These are phyloP conservation scores for Barbarea vulgaris DNA, from an alignment of 345 rosid species.

Conservation along the genomic window DNA sequence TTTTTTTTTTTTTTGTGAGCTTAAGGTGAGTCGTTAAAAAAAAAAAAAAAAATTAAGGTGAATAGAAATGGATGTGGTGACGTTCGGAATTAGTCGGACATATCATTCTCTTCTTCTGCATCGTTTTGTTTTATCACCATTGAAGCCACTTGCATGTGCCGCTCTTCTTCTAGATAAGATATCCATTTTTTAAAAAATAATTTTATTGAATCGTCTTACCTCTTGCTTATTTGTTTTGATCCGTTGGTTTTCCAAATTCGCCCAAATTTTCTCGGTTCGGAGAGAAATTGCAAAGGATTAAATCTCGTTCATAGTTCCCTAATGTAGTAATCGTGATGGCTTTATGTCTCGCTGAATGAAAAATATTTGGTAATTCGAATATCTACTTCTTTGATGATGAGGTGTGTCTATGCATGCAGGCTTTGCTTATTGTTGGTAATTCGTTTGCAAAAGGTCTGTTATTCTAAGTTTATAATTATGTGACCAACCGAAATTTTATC, in stretches of 20 bases:
- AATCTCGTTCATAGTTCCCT: background rate
- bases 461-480: background rate
- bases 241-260: background rate
- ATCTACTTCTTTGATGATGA: background rate
- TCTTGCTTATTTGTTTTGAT: background rate
- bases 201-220: background rate
- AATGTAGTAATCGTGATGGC: background rate
- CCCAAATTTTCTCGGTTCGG: background rate
- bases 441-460: background rate
- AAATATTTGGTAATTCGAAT: too few relatives aligned
- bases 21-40: too few relatives aligned
- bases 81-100: slow-evolving; percentile 15
- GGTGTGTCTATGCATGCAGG: background rate
- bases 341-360: background rate
- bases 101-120: background rate
- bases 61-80: slow-evolving; percentile 5
- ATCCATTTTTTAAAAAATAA: background rate
- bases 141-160: slow-evolving; percentile 10
- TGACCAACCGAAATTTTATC: background rate
- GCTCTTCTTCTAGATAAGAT: slow-evolving; percentile 10
- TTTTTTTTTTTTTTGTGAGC: background rate
- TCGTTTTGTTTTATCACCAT: slow-evolving; percentile 1
- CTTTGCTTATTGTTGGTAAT: background rate
- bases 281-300: background rate
- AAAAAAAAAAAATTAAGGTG: background rate